Evolutionary conservation across 306 rosid species (phyloP), one percentile per base, ranked within the genome.

Genomic region (Fragaria iinumae): DNA sequence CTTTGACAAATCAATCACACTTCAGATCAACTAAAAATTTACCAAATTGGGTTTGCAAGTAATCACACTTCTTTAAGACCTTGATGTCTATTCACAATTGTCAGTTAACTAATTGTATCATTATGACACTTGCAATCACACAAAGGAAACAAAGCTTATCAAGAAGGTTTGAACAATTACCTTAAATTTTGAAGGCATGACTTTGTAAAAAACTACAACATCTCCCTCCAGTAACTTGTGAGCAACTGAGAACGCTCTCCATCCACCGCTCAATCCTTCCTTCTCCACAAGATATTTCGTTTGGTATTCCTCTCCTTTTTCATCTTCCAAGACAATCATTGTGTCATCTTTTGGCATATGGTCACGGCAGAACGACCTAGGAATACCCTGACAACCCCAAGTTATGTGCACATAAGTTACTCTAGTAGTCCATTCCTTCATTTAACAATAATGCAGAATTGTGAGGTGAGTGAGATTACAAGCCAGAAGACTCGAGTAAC

Each of bases 401-500:
- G 18, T 69, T 62, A 55, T 48, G 25, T 48, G 25, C 77, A 53
- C 55, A 48, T 44, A 50, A 68, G 67, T 76, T 36, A 41, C 47
- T 39, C 48, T 57, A 53, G 16, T 75, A 14, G 49, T 21, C 38
- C 38, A 48, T 7, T 25, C 49, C 56, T 67, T 67, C 36, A 55
- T 11, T 48, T 3, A 71, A 6, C 38, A 6, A n/a, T 32, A 62
- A 29, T 39, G 63, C 21, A 76, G 8, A 75, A 6, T 13, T 32
- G 36, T 6, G 17, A 67, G 45, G 60, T 41, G 49, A 77, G 62
- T 4, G 20, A 13, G 18, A 4, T 81, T 83, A 89, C 93, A 75
- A 87, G 85, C 89, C 93, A 89, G 86, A 83, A 89, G 34, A 90
- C 89, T 17, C 69, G 55, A 11, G 78, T 16, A 32, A 87, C 89